A percentile compares a stretch with the other conserved stretches of the same genome.
Conservation (phyloP, 208 protist species). For the Trypanosoma conorhini region DNA sequence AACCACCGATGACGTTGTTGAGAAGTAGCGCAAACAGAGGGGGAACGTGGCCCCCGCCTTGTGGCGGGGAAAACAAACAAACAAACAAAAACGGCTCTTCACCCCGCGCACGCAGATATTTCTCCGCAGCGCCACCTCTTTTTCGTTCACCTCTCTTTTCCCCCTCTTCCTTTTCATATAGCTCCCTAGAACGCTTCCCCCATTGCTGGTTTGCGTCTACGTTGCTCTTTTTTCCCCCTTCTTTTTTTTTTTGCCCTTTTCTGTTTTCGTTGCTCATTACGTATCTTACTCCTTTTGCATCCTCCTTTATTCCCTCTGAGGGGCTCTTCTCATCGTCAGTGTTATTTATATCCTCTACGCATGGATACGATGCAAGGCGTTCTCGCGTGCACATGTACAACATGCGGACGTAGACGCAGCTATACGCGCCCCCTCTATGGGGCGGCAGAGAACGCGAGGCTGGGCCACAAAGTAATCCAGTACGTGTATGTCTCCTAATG, state of each 20-base stretch:
- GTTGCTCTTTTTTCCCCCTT: not conserved
- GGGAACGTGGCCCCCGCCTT: conserved; percentile 1
- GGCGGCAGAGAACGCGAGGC: not conserved
- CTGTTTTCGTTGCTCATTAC: not conserved
- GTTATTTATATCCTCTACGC: not conserved
- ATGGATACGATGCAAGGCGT: not conserved
- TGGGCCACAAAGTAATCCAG: not conserved
- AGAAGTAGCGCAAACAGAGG: conserved; percentile 5
- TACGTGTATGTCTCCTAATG: not conserved
- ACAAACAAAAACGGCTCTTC: not conserved
- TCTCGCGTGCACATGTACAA: not conserved
- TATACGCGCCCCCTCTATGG: not conserved
- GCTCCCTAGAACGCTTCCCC: not conserved
- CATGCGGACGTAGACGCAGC: not conserved
- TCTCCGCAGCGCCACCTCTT: not conserved
- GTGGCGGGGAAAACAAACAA: not conserved
- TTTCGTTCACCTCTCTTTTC: not conserved
- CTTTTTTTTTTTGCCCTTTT: not conserved
- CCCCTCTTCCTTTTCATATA: not conserved
- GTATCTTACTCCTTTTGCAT: not conserved
- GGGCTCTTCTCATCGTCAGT: not conserved
- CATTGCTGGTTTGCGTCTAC: no score
- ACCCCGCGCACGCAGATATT: not conserved
- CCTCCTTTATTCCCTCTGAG: not conserved
- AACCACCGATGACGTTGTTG: conserved; percentile 4